phyloP scores from a whole-genome alignment of 2,329 filamentous ascomycete genomes.

The Colletotrichum sp. region DNA sequence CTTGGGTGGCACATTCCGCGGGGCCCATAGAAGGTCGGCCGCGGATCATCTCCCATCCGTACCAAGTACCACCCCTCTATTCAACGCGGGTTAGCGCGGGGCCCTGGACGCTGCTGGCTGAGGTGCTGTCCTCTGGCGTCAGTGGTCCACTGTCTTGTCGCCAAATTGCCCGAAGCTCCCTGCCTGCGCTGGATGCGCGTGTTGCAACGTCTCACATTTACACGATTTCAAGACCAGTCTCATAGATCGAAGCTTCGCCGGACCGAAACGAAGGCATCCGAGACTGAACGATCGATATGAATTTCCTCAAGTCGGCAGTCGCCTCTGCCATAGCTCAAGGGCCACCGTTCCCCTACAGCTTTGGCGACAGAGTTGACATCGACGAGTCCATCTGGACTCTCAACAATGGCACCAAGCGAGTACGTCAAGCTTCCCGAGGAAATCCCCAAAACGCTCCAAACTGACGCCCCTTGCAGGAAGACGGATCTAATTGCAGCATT shows the following conservation, averaged over 20 bases:
- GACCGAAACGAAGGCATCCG: neutral
- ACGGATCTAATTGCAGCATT: slow-evolving; percentile 92
- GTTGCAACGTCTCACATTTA: slow-evolving; percentile 5
- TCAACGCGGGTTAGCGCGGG: slow-evolving; percentile 21
- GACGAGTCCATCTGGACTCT: slow-evolving; percentile 97
- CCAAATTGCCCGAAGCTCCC: slow-evolving; percentile 16
- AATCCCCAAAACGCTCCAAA: neutral
- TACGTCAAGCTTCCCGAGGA: slow-evolving; percentile 43
- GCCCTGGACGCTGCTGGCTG: neutral
- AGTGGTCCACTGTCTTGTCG: slow-evolving; percentile 14
- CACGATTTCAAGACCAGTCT: neutral
- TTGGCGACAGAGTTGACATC: slow-evolving; percentile 90
- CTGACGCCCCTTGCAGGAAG: slow-evolving; percentile 67
- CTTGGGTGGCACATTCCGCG: neutral
- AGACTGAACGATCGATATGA: slow-evolving; percentile 62
- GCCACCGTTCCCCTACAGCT: slow-evolving; percentile 88
- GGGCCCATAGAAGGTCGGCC: neutral
- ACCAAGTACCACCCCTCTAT: slow-evolving; percentile 16
- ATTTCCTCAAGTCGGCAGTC: slow-evolving; percentile 97
- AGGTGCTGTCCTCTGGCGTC: neutral
- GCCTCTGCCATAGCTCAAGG: slow-evolving; percentile 96
- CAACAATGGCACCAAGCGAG: slow-evolving; percentile 90
- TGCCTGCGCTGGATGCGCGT: slow-evolving; percentile 10
- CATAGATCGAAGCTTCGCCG: neutral
- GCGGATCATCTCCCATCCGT: slow-evolving; percentile 11